Conservation (phyloP, 306 rosid genomes). For the Ammopiptanthus mongolicus region DNA sequence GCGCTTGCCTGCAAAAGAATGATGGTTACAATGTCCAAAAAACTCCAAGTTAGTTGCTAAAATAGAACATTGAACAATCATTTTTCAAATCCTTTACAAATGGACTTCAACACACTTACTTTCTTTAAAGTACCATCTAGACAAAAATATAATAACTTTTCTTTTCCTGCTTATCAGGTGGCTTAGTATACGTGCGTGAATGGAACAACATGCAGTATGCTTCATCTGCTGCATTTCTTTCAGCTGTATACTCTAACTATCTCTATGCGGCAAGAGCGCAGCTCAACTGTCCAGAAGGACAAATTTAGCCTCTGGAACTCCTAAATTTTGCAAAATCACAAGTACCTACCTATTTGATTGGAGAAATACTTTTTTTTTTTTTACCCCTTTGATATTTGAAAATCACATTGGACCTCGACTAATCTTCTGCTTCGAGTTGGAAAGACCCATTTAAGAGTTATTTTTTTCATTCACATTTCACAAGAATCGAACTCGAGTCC, state of each 20-base stretch:
- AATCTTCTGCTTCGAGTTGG: conserved; percentile 42
- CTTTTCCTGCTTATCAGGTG: conserved; percentile 38
- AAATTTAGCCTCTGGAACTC: conserved; percentile 62
- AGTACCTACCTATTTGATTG: neutral
- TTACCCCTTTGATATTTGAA: neutral
- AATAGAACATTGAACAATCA: neutral
- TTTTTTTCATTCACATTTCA: too few relatives aligned
- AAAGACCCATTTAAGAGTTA: conserved; percentile 60
- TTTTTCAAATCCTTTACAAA: neutral
- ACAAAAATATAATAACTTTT: neutral
- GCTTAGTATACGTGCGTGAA: conserved; percentile 59
- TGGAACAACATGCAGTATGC: conserved; percentile 95
- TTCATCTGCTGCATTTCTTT: conserved; percentile 66
- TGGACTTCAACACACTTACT: neutral
- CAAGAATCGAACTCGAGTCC: conserved; percentile 42
- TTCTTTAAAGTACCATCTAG: neutral
- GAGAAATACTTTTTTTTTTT: neutral
- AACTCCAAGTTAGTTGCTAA: conserved; percentile 58
- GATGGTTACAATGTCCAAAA: conserved; percentile 65
- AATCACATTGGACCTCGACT: neutral
- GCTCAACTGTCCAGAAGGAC: conserved; percentile 69
- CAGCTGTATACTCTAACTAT: conserved; percentile 57
- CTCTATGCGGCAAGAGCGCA: conserved; percentile 52
- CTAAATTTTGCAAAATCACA: conserved; percentile 64
- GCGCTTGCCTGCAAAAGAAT: conserved; percentile 79